Conservation (phyloP, 768 basidiomycete species). For the Amanita jacksonii region DNA sequence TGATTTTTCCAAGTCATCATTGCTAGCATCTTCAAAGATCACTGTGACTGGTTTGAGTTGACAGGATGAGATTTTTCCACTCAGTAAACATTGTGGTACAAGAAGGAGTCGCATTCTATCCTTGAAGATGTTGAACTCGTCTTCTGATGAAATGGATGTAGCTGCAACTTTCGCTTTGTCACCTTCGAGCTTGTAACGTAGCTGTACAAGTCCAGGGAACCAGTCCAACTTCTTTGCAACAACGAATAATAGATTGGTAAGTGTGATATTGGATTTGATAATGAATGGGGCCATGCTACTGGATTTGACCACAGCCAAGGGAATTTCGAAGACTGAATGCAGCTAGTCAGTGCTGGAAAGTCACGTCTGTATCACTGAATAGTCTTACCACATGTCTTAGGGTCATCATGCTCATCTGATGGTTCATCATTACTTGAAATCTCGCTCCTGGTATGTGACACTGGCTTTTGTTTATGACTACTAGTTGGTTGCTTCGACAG, state of each 20-base stretch:
- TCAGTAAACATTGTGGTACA: slow-evolving; percentile 5
- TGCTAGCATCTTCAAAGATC: slow-evolving; percentile 6
- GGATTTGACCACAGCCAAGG: too few relatives aligned
- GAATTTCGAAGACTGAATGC: too few relatives aligned
- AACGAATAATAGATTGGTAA: neutral
- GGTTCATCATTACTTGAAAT: too few relatives aligned
- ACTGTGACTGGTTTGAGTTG: slow-evolving; percentile 1
- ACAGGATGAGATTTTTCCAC: slow-evolving; percentile 6
- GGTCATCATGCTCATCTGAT: too few relatives aligned
- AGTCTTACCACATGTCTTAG: too few relatives aligned
- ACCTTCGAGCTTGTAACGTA: slow-evolving; percentile 6
- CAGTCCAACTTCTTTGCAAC: slow-evolving; percentile 5
- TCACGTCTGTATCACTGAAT: too few relatives aligned
- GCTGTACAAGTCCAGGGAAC: slow-evolving; percentile 1
- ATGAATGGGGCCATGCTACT: too few relatives aligned
- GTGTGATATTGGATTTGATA: neutral
- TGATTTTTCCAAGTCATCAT: neutral
- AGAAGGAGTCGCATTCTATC: slow-evolving; percentile 2
- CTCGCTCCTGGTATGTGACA: too few relatives aligned
- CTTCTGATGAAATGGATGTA: slow-evolving; percentile 8
- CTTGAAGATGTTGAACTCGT: slow-evolving; percentile 4
- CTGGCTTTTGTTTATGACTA: too few relatives aligned
- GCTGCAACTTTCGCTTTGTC: slow-evolving; percentile 5
- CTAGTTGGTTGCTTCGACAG: too few relatives aligned
- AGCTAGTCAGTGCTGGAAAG: too few relatives aligned